Conservation (phyloP, 768 basidiomycete genomes). For the Boletus vinaceobasis region DNA sequence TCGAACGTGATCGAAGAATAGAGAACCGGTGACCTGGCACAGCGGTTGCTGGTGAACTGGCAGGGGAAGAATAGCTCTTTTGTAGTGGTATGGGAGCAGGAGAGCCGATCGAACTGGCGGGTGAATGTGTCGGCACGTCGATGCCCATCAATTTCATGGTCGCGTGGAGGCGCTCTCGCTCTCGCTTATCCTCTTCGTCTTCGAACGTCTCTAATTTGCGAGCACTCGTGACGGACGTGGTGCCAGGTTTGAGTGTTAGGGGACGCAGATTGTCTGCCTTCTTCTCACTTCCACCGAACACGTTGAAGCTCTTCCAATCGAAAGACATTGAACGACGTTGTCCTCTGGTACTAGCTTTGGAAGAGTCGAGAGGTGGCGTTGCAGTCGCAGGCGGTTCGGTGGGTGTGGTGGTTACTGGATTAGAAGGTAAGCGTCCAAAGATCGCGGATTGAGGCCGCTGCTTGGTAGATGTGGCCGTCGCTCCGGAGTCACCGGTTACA, state of each 20-base stretch:
- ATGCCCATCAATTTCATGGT: constrained; percentile 96
- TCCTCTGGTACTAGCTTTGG: constrained; percentile 35
- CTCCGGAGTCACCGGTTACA: constrained; percentile 23
- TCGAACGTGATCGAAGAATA: constrained; percentile 60
- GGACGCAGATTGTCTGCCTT: constrained; percentile 64
- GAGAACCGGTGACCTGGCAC: constrained; percentile 55
- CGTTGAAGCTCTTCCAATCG: constrained; percentile 77
- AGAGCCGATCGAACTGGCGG: constrained; percentile 23
- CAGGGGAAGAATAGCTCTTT: constrained; percentile 41
- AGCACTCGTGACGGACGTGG: constrained; percentile 52
- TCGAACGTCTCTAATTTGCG: constrained; percentile 84
- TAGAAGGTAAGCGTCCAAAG: constrained; percentile 37
- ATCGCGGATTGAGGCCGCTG: constrained; percentile 62
- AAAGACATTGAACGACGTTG: constrained; percentile 80
- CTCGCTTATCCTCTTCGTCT: constrained; percentile 87
- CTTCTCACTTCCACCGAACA: constrained; percentile 62
- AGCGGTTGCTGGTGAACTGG: constrained; percentile 25
- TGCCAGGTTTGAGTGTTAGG: constrained; percentile 68
- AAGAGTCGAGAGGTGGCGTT: constrained; percentile 21
- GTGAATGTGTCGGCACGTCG: constrained; percentile 53
- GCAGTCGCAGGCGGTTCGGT: constrained; percentile 20
- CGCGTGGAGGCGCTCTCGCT: constrained; percentile 83
- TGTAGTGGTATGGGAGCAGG: constrained; percentile 36
- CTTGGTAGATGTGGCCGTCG: constrained; percentile 31
- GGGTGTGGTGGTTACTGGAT: constrained; percentile 38